These are phyloP conservation scores for Dacryopinax spathularia DNA, from an alignment of 768 basidiomycete species.

Conservation along the genomic window DNA sequence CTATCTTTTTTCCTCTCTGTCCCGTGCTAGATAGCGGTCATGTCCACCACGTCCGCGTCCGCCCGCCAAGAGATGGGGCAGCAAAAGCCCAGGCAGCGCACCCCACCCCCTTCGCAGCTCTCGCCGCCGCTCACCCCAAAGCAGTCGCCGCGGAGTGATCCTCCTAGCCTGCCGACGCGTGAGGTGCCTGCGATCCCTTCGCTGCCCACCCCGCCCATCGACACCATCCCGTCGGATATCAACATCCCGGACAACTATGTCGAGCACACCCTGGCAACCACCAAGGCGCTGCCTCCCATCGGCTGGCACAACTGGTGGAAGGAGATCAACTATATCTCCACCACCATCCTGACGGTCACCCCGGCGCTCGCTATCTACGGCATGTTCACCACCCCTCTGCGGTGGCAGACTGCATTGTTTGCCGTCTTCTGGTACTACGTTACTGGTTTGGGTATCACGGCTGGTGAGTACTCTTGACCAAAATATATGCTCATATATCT, in stretches of 20 bases:
- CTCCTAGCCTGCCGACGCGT: not conserved
- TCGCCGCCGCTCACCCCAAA: not conserved
- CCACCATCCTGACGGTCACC: constrained; percentile 54
- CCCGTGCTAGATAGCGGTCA: not conserved
- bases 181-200: not conserved
- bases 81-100: constrained; percentile 2
- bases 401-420: constrained; percentile 65
- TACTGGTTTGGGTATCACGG: constrained; percentile 57
- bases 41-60: not conserved
- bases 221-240: constrained; percentile 20
- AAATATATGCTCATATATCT: constrained; percentile 4
- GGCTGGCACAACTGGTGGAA: constrained; percentile 41
- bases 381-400: constrained; percentile 41
- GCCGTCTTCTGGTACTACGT: constrained; percentile 61
- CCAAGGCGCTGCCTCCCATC: constrained; percentile 55
- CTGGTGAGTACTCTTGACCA: not conserved
- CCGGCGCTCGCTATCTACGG: constrained; percentile 66
- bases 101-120: constrained; percentile 1
- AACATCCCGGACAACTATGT: constrained; percentile 72
- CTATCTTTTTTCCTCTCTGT: not conserved
- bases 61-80: not conserved
- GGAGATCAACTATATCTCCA: constrained; percentile 67
- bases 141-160: not conserved
- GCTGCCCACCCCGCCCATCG: not conserved
- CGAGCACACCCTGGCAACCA: constrained; percentile 52